Percentiles rank a stretch among this genome's conserved stretches.
Conservation (phyloP, 495 filamentous ascomycete genomes). For the Aspergillus ellipticus region DNA sequence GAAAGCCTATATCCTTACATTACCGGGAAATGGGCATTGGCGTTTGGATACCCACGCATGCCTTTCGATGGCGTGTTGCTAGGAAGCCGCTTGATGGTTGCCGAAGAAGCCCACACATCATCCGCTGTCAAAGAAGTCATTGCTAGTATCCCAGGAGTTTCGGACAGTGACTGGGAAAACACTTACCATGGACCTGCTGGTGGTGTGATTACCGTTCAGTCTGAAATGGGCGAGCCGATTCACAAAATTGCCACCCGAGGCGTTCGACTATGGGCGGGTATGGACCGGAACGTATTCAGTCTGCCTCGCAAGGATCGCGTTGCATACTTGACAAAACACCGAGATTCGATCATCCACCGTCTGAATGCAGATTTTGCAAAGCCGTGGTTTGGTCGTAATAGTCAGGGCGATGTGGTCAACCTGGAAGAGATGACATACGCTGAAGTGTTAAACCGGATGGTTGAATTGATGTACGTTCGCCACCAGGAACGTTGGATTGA, state of each 20-base stretch:
- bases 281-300: slow-evolving; percentile 37
- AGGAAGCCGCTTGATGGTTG: slow-evolving; percentile 49
- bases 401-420: slow-evolving; percentile 22
- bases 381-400: slow-evolving; percentile 35
- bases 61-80: slow-evolving; percentile 49
- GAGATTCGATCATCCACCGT: slow-evolving; percentile 25
- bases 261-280: slow-evolving; percentile 34
- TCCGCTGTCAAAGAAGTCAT: slow-evolving; percentile 28
- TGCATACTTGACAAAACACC: slow-evolving; percentile 20
- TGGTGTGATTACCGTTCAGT: slow-evolving; percentile 37
- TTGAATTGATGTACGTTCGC: slow-evolving; percentile 34
- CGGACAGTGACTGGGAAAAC: slow-evolving; percentile 26
- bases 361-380: slow-evolving; percentile 38
- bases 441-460: slow-evolving; percentile 29
- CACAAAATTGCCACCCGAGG: slow-evolving; percentile 41
- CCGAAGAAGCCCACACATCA: slow-evolving; percentile 39
- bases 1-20: slow-evolving; percentile 48
- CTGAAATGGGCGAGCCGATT: slow-evolving; percentile 44
- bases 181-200: slow-evolving; percentile 25
- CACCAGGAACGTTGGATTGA: slow-evolving; percentile 38
- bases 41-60: slow-evolving; percentile 41
- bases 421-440: slow-evolving; percentile 39
- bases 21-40: slow-evolving; percentile 40
- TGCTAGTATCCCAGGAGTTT: slow-evolving; percentile 24
- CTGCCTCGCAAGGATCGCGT: slow-evolving; percentile 25